phyloP scores from a whole-genome alignment of 2,329 filamentous ascomycete species.

The Exutisphaerella laricina region DNA sequence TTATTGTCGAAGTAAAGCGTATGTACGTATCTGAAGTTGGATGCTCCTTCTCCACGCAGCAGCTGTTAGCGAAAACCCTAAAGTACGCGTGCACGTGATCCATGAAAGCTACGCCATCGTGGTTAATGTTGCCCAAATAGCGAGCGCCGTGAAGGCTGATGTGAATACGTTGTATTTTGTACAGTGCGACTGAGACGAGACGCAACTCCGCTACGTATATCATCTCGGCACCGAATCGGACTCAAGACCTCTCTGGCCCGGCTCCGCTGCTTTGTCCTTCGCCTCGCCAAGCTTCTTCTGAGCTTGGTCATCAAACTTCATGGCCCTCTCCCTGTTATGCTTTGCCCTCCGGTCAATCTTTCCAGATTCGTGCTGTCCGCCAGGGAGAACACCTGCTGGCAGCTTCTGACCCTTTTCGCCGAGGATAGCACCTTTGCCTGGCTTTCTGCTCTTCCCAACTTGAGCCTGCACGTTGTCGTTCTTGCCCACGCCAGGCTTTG shows the following conservation, averaged over 20 bases:
- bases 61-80: too few relatives aligned
- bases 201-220: background rate
- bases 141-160: background rate
- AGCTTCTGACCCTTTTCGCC: slow-evolving; percentile 32
- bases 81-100: too few relatives aligned
- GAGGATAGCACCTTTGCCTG: slow-evolving; percentile 21
- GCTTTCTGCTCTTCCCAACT: slow-evolving; percentile 18
- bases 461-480: slow-evolving; percentile 23
- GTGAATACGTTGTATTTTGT: slow-evolving; percentile 2
- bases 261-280: slow-evolving; percentile 23
- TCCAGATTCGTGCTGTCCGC: slow-evolving; percentile 29
- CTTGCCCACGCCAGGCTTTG: slow-evolving; percentile 26
- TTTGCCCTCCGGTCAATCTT: slow-evolving; percentile 28
- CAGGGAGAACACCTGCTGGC: slow-evolving; percentile 30
- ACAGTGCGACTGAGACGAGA: background rate
- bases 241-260: slow-evolving; percentile 17
- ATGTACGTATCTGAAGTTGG: too few relatives aligned
- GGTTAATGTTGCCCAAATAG: too few relatives aligned
- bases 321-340: slow-evolving; percentile 26
- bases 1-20: too few relatives aligned
- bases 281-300: slow-evolving; percentile 25
- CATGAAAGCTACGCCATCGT: too few relatives aligned
- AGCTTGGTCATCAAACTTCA: slow-evolving; percentile 26
- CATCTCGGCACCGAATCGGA: slow-evolving; percentile 18
- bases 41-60: too few relatives aligned